Conservation (phyloP, 2,329 filamentous ascomycete species). For the Penicillium rolfsii region DNA sequence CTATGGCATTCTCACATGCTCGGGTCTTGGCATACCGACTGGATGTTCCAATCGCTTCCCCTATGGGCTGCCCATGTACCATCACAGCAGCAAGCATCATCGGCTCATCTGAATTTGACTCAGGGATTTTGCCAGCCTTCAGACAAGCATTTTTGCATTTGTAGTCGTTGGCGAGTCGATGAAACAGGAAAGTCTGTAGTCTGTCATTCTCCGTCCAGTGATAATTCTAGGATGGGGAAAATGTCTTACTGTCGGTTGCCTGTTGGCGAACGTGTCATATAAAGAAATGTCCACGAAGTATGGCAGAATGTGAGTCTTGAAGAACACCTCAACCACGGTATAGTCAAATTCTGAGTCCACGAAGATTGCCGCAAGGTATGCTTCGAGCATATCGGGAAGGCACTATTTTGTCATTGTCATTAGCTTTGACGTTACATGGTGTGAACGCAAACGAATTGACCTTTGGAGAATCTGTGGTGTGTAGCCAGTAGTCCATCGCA, state of each 20-base stretch:
- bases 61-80: conserved; percentile 72
- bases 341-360: conserved; percentile 86
- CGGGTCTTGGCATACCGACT: conserved; percentile 72
- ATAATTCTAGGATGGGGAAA: not conserved
- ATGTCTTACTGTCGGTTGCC: conserved; percentile 69
- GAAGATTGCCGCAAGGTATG: conserved; percentile 87
- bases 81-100: conserved; percentile 71
- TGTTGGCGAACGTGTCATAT: conserved; percentile 84
- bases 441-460: conserved; percentile 23
- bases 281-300: conserved; percentile 85
- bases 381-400: conserved; percentile 84
- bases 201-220: not conserved
- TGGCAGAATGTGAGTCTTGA: conserved; percentile 69
- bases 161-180: conserved; percentile 65
- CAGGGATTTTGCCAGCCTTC: conserved; percentile 51
- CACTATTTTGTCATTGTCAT: conserved; percentile 44
- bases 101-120: conserved; percentile 50
- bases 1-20: conserved; percentile 47
- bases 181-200: conserved; percentile 65
- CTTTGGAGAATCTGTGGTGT: conserved; percentile 49
- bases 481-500: conserved; percentile 49
- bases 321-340: conserved; percentile 73
- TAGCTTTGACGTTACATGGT: not conserved
- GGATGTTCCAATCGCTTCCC: conserved; percentile 63
- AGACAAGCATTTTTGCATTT: conserved; percentile 64